Percentiles rank a stretch among this genome's conserved stretches.
Conservation (phyloP, 2,329 filamentous ascomycete genomes). For the Fusarium protoensiforme region DNA sequence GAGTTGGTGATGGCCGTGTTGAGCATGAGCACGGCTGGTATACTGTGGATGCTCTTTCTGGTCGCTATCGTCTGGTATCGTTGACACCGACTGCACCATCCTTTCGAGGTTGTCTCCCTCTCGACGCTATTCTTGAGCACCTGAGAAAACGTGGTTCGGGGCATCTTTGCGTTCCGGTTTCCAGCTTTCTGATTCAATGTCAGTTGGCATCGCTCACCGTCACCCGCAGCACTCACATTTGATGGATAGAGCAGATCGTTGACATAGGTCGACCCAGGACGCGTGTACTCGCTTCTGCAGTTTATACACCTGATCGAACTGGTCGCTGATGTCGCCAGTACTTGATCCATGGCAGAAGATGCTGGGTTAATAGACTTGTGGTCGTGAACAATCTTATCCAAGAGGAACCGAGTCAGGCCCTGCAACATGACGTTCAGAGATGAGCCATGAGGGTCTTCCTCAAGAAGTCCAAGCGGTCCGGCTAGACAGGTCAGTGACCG, state of each 20-base stretch:
- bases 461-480: slow-evolving; percentile 80
- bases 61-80: slow-evolving; percentile 90
- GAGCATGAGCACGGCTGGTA: slow-evolving; percentile 88
- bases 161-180: slow-evolving; percentile 60
- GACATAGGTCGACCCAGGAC: slow-evolving; percentile 81
- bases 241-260: slow-evolving; percentile 87
- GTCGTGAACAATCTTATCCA: slow-evolving; percentile 83
- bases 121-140: slow-evolving; percentile 94
- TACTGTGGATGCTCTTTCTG: slow-evolving; percentile 82
- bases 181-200: slow-evolving; percentile 55
- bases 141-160: slow-evolving; percentile 81
- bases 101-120: slow-evolving; percentile 85
- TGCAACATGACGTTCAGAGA: slow-evolving; percentile 87
- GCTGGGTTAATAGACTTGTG: slow-evolving; percentile 74
- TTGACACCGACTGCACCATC: slow-evolving; percentile 93
- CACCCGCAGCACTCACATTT: slow-evolving; percentile 40
- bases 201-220: neutral
- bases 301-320: slow-evolving; percentile 85
- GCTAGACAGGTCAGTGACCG: slow-evolving; percentile 56
- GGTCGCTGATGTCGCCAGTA: slow-evolving; percentile 76
- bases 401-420: slow-evolving; percentile 83
- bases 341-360: slow-evolving; percentile 75
- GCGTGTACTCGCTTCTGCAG: slow-evolving; percentile 86
- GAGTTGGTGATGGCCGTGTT: slow-evolving; percentile 81
- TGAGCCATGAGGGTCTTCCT: slow-evolving; percentile 81